Evolutionary conservation across 78 protist genomes (phyloP).

Genomic region (Dictyostelium citrinum): DNA sequence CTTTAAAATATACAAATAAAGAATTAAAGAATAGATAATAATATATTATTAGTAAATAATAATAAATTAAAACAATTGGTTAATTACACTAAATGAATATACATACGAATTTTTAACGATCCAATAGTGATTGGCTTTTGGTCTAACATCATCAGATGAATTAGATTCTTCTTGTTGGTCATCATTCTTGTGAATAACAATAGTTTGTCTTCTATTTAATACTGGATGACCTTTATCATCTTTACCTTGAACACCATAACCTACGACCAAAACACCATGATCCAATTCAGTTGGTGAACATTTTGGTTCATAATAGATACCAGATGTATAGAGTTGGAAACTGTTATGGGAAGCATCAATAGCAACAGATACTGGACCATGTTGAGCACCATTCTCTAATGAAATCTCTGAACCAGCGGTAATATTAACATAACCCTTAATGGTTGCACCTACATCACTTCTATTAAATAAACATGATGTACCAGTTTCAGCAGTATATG

Average conservation of each 20-base stretch:
- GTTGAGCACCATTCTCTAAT: not conserved
- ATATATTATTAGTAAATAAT: too few species aligned
- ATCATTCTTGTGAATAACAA: not conserved
- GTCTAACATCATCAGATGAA: conserved; percentile 36
- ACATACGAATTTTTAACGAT: conserved; percentile 95
- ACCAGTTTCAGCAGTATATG: conserved; percentile 77
- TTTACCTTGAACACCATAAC: conserved; percentile 53
- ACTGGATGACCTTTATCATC: not conserved
- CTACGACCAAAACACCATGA: conserved; percentile 93
- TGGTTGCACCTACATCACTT: conserved; percentile 32
- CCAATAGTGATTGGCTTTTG: conserved; percentile 64
- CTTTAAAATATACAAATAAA: too few species aligned
- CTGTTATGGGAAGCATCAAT: conserved; percentile 86
- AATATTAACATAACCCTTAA: conserved; percentile 60
- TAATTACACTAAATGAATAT: too few species aligned
- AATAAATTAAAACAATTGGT: too few species aligned
- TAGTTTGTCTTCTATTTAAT: not conserved
- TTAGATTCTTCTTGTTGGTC: not conserved
- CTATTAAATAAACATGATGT: not conserved
- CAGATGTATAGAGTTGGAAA: conserved; percentile 88
- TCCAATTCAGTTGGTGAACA: conserved; percentile 81
- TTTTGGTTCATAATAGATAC: conserved; percentile 84
- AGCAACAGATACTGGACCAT: conserved; percentile 90
- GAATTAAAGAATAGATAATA: too few species aligned
- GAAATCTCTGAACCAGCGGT: conserved; percentile 4